Conservation (phyloP, 2,329 filamentous ascomycete species). For the Hymenotorrendiella dingleyae region DNA sequence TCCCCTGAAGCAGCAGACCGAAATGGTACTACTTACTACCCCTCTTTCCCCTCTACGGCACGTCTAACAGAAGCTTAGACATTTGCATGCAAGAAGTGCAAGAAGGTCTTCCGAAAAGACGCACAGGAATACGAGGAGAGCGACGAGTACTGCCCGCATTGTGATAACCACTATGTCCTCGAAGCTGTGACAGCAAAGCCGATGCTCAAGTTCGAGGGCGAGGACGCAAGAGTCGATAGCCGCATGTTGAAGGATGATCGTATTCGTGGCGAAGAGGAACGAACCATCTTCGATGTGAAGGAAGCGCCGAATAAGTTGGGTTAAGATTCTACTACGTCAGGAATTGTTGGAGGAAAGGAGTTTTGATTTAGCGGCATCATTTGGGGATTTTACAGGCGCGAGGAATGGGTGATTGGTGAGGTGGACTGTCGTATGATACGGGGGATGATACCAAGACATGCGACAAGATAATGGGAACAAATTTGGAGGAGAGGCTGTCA, state of each 20-base stretch:
- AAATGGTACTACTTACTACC: slow-evolving; percentile 56
- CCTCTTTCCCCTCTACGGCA: not conserved
- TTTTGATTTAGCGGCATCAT: slow-evolving; percentile 29
- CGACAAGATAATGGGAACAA: not conserved
- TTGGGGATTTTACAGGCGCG: slow-evolving; percentile 10
- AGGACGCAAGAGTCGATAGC: slow-evolving; percentile 78
- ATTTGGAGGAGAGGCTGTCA: not conserved
- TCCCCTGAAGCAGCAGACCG: slow-evolving; percentile 66
- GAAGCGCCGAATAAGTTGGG: slow-evolving; percentile 71
- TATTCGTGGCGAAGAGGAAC: slow-evolving; percentile 49
- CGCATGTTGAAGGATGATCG: slow-evolving; percentile 93
- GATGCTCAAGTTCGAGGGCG: slow-evolving; percentile 79
- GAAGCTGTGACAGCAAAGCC: slow-evolving; percentile 82
- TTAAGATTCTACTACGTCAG: slow-evolving; percentile 36
- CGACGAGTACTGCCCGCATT: slow-evolving; percentile 98
- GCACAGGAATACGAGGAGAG: slow-evolving; percentile 87
- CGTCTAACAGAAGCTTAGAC: slow-evolving; percentile 32
- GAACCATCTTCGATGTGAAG: slow-evolving; percentile 71
- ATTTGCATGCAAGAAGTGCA: slow-evolving; percentile 98
- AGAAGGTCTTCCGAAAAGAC: slow-evolving; percentile 95
- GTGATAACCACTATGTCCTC: slow-evolving; percentile 96
- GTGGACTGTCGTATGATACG: not conserved
- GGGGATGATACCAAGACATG: slow-evolving; percentile 1
- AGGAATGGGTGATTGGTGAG: too few relatives aligned
- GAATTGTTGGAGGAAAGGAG: not conserved